phyloP scores from a whole-genome alignment of 306 rosid species.

The Quercus bicolor region DNA sequence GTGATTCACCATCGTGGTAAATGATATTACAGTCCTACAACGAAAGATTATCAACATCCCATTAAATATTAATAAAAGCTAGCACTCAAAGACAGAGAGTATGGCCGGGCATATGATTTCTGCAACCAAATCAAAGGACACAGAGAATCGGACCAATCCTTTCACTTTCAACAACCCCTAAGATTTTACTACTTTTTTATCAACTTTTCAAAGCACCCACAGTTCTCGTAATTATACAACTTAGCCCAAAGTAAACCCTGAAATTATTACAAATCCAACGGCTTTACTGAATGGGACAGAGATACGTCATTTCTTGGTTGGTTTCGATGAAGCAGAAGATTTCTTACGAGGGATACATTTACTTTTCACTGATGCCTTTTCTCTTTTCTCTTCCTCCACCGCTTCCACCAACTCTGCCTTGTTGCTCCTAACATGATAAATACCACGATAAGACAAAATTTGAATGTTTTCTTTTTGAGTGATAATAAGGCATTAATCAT shows the following conservation, averaged over 20 bases:
- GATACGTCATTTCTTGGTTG: constrained; percentile 33
- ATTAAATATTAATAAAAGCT: not conserved
- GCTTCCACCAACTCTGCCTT: constrained; percentile 42
- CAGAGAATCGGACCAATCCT: not conserved
- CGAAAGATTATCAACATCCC: not conserved
- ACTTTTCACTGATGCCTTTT: constrained; percentile 25
- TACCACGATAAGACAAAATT: not conserved
- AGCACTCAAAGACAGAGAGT: not conserved
- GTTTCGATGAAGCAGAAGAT: constrained; percentile 39
- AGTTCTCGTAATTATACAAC: not conserved
- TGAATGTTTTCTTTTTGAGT: not conserved
- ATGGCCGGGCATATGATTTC: not conserved
- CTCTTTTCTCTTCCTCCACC: constrained; percentile 27
- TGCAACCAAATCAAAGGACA: constrained; percentile 2
- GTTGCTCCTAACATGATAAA: constrained; percentile 30
- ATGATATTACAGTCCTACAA: not conserved
- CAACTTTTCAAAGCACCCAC: not conserved
- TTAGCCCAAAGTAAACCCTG: not conserved
- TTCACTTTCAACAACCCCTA: not conserved
- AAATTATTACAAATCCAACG: not conserved
- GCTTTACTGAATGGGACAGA: not conserved
- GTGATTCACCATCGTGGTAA: not conserved
- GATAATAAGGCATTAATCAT: too few relatives aligned
- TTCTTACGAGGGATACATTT: constrained; percentile 64
- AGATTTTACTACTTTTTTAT: not conserved